Evolutionary conservation across 2,329 filamentous ascomycete genomes (phyloP), one percentile per base, ranked within the genome.

Genomic region (Xylariaceae sp.): DNA sequence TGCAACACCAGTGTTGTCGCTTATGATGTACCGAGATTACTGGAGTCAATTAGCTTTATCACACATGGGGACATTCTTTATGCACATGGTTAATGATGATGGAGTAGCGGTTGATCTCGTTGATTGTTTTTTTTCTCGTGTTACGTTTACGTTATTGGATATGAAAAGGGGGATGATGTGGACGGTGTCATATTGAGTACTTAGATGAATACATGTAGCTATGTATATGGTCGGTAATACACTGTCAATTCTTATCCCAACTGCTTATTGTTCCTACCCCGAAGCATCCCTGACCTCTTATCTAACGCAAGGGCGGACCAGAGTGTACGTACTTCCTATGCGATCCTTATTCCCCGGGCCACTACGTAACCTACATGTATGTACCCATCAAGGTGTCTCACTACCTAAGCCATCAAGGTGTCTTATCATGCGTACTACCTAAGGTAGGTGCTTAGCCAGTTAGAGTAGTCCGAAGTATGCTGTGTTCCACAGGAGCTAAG

Each of bases 151-250:
- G n/a, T n/a, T n/a, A n/a, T n/a, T n/a, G 52, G 66, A 68, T 67
- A 67, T 69, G 67, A 63, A 68, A 67, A 65, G 55, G 47, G 42
- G 52, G 60, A 61, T 69, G 68, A 67, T 71, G 67, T 66, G 71
- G 68, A 69, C 71, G 66, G 63, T 70, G 70, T 73, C 71, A 73
- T 71, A 69, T 69, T 37, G 32, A 37, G 60, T 69, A 63, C 68
- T 69, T 76, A 78, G 73, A 76, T 75, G 72, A 69, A 67, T 75
- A 76, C 74, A 72, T 68, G 67, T 75, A 70, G 71, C 69, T 75
- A 69, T 76, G 73, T 77, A 76, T 69, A 77, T 77, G 71, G 68
- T 65, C 64, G 66, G 57, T 69, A 64, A 67, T 69, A 60, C 56
- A 65, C 58, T 65, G 62, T 67, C 64, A 57, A 67, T 58, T 62